Percentiles rank a stretch among this genome's conserved stretches.
phyloP scores from a whole-genome alignment of 768 basidiomycete genomes.

The Mycena albidolilacea region DNA sequence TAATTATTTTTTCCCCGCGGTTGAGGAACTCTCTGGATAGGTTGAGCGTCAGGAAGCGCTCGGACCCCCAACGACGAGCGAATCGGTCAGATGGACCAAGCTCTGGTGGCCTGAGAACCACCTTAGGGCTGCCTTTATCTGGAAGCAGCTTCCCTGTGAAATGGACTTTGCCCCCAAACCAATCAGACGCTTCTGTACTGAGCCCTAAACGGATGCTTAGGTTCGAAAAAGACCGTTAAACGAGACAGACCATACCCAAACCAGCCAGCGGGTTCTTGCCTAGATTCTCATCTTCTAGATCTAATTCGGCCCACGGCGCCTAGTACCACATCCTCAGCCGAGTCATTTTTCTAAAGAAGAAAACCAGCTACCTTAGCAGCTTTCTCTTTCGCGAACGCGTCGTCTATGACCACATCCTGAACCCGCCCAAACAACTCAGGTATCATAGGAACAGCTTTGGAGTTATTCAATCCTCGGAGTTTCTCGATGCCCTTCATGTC shows the following conservation, averaged over 20 bases:
- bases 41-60: constrained; percentile 66
- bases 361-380: constrained; percentile 47
- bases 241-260: constrained; percentile 42
- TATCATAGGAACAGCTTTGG: constrained; percentile 47
- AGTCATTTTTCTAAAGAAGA: constrained; percentile 1
- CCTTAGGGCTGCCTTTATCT: constrained; percentile 37
- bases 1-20: constrained; percentile 48
- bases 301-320: constrained; percentile 77
- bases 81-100: constrained; percentile 72
- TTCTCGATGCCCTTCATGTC: constrained; percentile 45
- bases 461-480: constrained; percentile 51
- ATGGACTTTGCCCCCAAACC: constrained; percentile 75
- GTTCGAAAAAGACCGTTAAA: background rate
- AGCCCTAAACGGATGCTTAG: constrained; percentile 48
- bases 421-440: constrained; percentile 36
- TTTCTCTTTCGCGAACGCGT: constrained; percentile 56
- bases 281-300: constrained; percentile 65
- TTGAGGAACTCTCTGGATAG: constrained; percentile 52
- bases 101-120: constrained; percentile 64
- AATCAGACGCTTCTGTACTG: constrained; percentile 53
- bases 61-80: constrained; percentile 75
- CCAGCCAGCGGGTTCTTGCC: constrained; percentile 50
- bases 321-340: constrained; percentile 42
- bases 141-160: constrained; percentile 59
- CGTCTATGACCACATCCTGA: constrained; percentile 28